Conservation (phyloP, 257 asterid genomes). For the Nicotiana paniculata region DNA sequence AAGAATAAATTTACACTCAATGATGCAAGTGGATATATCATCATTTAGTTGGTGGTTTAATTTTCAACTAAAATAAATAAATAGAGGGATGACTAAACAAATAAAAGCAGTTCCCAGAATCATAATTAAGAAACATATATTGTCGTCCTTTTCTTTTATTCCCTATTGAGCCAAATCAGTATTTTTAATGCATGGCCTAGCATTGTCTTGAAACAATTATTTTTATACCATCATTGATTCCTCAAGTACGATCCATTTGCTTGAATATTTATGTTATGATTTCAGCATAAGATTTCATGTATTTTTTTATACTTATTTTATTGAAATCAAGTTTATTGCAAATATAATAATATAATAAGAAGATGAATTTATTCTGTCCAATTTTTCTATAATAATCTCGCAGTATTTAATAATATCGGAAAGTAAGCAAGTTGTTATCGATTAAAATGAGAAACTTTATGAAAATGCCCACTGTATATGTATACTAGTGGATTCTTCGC, state of each 20-base stretch:
- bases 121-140: neutral
- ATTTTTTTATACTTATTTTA: too few species aligned
- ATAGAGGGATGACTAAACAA: neutral
- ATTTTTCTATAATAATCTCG: neutral
- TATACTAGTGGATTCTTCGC: too few species aligned
- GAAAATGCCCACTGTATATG: neutral
- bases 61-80: neutral
- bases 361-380: too few species aligned
- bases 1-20: too few species aligned
- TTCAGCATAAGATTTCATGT: neutral
- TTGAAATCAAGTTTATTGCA: neutral
- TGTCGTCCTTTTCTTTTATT: too few species aligned
- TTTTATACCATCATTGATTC: neutral
- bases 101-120: too few species aligned
- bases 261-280: too few species aligned
- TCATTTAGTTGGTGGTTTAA: neutral
- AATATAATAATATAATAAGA: too few species aligned
- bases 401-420: neutral
- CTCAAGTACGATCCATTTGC: neutral
- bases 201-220: too few species aligned
- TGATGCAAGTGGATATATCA: neutral
- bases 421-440: neutral
- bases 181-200: neutral
- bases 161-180: neutral
- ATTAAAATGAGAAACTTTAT: too few species aligned